These are phyloP conservation scores for Picea glauca DNA, from an alignment of 75 land plant species.

Conservation along the genomic window DNA sequence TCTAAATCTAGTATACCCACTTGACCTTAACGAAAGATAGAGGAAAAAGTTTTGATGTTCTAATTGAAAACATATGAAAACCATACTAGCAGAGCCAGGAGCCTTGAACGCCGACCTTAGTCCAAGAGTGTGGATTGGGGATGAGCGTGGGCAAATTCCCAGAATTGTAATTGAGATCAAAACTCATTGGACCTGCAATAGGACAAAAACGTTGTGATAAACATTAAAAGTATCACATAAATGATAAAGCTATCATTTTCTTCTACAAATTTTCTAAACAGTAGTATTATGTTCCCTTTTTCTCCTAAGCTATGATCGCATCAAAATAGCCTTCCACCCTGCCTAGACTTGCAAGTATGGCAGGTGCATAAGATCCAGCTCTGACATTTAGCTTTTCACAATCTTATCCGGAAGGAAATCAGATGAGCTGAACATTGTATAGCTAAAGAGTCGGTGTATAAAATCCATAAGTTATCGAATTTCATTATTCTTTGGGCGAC, in stretches of 20 bases:
- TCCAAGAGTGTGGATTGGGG: conserved; percentile 49
- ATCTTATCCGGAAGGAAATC: too few species aligned
- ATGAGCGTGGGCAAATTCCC: conserved; percentile 41
- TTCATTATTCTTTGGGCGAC: too few species aligned
- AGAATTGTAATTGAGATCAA: conserved; percentile 13
- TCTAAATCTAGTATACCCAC: background rate
- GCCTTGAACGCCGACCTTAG: conserved; percentile 35
- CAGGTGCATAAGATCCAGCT: too few species aligned
- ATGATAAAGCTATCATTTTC: background rate
- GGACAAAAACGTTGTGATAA: background rate
- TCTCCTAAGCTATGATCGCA: too few species aligned
- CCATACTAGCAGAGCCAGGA: background rate
- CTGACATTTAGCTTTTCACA: too few species aligned
- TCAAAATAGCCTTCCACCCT: too few species aligned
- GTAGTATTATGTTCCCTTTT: too few species aligned
- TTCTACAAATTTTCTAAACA: too few species aligned
- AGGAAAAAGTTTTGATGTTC: background rate
- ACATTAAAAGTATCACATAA: background rate
- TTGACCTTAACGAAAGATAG: background rate
- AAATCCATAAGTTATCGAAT: too few species aligned
- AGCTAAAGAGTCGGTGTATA: too few species aligned
- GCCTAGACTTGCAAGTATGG: too few species aligned
- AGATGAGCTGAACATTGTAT: too few species aligned
- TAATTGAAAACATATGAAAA: background rate
- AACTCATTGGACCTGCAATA: conserved; percentile 49